Evolutionary conservation across 371 early-diverging fungal species (phyloP).

Genomic region (Vavraia culicis): DNA sequence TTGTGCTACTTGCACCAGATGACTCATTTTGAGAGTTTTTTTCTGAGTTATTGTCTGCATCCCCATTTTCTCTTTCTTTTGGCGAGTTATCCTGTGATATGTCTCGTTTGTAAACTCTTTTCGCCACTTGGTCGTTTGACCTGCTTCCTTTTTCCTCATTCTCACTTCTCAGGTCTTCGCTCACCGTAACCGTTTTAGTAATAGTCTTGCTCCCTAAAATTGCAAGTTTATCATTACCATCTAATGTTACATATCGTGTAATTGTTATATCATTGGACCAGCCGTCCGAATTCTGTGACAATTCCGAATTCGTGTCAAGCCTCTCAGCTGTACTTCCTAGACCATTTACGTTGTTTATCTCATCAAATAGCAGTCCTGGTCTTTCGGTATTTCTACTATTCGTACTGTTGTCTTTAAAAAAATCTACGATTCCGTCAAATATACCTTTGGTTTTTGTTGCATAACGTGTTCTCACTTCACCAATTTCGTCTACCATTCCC

Average conservation of each 20-base stretch:
- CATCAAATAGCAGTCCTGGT: neutral
- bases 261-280: neutral
- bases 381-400: no score
- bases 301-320: neutral
- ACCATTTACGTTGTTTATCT: neutral
- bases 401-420: no score
- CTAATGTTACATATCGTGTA: conserved; percentile 5
- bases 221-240: neutral
- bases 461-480: no score
- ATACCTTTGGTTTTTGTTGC: no score
- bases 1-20: neutral
- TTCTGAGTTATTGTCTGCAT: conserved; percentile 3
- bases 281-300: neutral
- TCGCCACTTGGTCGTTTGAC: neutral
- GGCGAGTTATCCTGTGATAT: conserved; percentile 1
- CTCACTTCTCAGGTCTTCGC: neutral
- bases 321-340: no score
- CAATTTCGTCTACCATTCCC: no score
- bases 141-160: neutral
- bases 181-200: conserved; percentile 12
- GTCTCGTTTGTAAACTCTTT: neutral
- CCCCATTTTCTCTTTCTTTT: neutral
- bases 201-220: neutral
- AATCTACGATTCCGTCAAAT: no score
- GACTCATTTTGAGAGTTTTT: conserved; percentile 7